Base-by-base conservation (phyloP, 257 asterid genomes). In the Lithospermum erythrorhizon region DNA sequence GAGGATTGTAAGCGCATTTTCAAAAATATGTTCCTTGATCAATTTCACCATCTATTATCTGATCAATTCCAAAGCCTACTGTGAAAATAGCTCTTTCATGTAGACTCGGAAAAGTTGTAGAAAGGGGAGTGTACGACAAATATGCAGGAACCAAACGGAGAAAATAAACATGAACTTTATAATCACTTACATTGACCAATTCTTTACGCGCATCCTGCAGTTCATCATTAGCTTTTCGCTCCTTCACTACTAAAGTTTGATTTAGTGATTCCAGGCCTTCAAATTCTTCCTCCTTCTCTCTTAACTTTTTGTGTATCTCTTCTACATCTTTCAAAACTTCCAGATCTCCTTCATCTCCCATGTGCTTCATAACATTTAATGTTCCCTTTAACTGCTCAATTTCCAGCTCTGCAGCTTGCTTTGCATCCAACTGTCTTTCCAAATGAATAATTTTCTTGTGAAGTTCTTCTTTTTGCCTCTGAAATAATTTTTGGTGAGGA, bases 201-300 rank as follows among this genome's bases (percentile, higher is more conserved):
- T 86, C 98, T 81, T 83, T 93, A 21, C 95, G 90, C 22, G 98
- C 97, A 21, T 88, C 98, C 72, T 89, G 98, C 67, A 93, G 79
- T 76, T 84, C 95, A 21, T 82, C 88, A 63, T 88, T 93, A 72
- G 81, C 76, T 69, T 74, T 87, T 66, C 87, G 90, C 72, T 93
- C 97, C 78, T 79, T 77, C 55, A 83, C 75, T n/a, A 89, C 69
- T 48, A 86, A 72, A 55, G 84, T 72, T 66, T 83, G 95, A 80
- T 84, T 84, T 64, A 83, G 61, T 48, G 79, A 58, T 52, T 78
- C 82, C 65, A 83, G 55, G 58, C 79, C 85, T 17, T 74, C 86
- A 64, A 78, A 90, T 49, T 89, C 94, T 70, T 73, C 85, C 76
- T 89, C 89, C 79, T 89, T 89, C 65, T 93, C 99, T 61, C 75